Conservation (phyloP, 1,139 yeast genomes). For the Candida sanyaensis region DNA sequence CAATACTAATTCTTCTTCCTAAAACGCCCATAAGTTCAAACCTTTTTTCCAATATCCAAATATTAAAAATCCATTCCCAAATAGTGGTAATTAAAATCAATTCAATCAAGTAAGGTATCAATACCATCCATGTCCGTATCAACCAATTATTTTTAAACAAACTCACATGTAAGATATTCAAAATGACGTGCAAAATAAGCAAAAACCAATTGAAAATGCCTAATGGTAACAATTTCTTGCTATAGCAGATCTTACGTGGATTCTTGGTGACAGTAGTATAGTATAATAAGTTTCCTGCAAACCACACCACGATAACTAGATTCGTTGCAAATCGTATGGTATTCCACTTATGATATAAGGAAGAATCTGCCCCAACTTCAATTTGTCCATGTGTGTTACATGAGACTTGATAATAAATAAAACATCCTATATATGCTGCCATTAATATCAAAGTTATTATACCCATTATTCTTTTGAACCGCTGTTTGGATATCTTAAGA, state of each 20-base stretch:
- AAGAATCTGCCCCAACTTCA: not conserved
- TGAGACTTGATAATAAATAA: slow-evolving; percentile 17
- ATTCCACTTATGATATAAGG: slow-evolving; percentile 20
- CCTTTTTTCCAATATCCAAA: slow-evolving; percentile 41
- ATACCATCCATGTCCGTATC: slow-evolving; percentile 39
- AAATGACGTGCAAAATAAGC: slow-evolving; percentile 28
- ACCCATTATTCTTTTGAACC: slow-evolving; percentile 22
- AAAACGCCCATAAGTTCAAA: slow-evolving; percentile 48
- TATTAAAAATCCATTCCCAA: slow-evolving; percentile 57
- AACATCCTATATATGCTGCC: slow-evolving; percentile 20
- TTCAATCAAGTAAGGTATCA: slow-evolving; percentile 38
- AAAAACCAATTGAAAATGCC: slow-evolving; percentile 41
- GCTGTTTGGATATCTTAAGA: slow-evolving; percentile 22
- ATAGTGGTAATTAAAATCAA: slow-evolving; percentile 40
- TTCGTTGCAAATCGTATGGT: slow-evolving; percentile 25
- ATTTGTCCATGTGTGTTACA: slow-evolving; percentile 12
- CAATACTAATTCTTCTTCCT: slow-evolving; percentile 47
- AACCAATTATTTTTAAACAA: slow-evolving; percentile 32
- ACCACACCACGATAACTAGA: slow-evolving; percentile 28
- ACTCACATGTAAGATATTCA: slow-evolving; percentile 30
- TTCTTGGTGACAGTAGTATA: slow-evolving; percentile 31
- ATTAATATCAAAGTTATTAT: slow-evolving; percentile 22
- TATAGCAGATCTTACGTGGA: slow-evolving; percentile 36
- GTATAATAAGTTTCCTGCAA: slow-evolving; percentile 26
- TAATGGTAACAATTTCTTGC: slow-evolving; percentile 39